phyloP scores from a whole-genome alignment of 306 rosid species.

The Cucumis sativus region Cucumber_9930_V3 NC_026658.2:26065501-26066000 shows the following conservation, averaged over 20 bases:
- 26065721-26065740: constrained; percentile 58
- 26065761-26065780: background rate
- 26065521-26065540: constrained; percentile 55
- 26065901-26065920: constrained; percentile 72
- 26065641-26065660: constrained; percentile 72
- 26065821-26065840: background rate
- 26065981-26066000: background rate
- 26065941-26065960: constrained; percentile 70
- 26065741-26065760: background rate
- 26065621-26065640: constrained; percentile 75
- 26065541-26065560: constrained; percentile 64
- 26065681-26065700: constrained; percentile 57
- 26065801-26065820: background rate
- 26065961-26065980: constrained; percentile 80
- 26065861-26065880: constrained; percentile 58
- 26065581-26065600: constrained; percentile 82
- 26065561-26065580: constrained; percentile 71
- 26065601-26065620: constrained; percentile 65
- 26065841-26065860: background rate
- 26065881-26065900: constrained; percentile 48
- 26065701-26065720: constrained; percentile 60
- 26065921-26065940: constrained; percentile 61
- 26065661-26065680: constrained; percentile 56
- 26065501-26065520: constrained; percentile 54
- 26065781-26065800: background rate